Evolutionary conservation across 129 eudicot species (phyloP).

Genomic region (Sambucus nigra): DNA sequence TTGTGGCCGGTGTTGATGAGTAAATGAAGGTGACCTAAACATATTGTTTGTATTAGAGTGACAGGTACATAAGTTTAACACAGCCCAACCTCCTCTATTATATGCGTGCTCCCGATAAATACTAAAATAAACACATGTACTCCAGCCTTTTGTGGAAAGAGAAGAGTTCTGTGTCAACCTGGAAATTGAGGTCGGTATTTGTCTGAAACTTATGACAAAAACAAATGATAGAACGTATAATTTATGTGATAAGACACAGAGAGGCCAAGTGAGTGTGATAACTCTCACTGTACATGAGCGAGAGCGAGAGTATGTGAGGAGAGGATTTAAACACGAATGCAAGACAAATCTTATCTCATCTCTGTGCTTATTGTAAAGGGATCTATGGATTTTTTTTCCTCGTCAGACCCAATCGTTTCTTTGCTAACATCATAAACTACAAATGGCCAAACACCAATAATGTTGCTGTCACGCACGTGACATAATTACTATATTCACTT

Average conservation of each 20-base stretch:
- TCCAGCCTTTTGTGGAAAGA: conserved; percentile 9
- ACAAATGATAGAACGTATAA: not conserved
- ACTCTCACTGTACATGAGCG: not conserved
- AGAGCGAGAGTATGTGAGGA: conserved; percentile 13
- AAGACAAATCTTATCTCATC: conserved; percentile 33
- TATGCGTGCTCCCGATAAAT: not conserved
- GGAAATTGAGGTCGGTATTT: conserved; percentile 24
- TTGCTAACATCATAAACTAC: not conserved
- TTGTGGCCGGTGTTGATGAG: too few relatives aligned
- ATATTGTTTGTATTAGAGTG: not conserved
- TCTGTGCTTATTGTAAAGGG: conserved; percentile 22
- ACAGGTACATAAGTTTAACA: not conserved
- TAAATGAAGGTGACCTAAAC: not conserved
- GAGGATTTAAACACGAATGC: conserved; percentile 34
- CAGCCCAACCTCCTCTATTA: conserved; percentile 16
- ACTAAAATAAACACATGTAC: not conserved
- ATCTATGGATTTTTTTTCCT: conserved; percentile 6
- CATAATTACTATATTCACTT: too few relatives aligned
- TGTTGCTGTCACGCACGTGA: conserved; percentile 11
- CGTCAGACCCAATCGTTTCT: not conserved
- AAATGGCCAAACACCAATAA: conserved; percentile 15
- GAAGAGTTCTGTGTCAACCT: conserved; percentile 19
- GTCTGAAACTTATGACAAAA: conserved; percentile 2
- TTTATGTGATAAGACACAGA: not conserved
- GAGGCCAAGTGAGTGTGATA: conserved; percentile 3